Evolutionary conservation across 257 asterid species (phyloP), one percentile per base, ranked within the genome.

Genomic region (Solanum infundibuliforme): DNA sequence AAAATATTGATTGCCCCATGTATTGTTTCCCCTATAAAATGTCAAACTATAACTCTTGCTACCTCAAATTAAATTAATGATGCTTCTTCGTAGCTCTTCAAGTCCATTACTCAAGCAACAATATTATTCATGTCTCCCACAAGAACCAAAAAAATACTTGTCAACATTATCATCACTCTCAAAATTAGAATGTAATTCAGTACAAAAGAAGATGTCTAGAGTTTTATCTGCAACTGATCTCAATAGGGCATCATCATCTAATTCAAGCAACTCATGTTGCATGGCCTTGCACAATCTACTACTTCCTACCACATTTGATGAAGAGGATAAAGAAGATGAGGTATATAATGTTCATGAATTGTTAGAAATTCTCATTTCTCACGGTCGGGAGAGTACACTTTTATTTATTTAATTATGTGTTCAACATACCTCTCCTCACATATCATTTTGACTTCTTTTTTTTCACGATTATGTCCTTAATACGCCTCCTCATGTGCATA

Each of bases 1-100:
- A 38, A 75, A 38, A 36, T 75, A 36, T 75, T 36, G 25, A 4
- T 74, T 10, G 8, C 8, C 58, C n/a, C 12, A 83, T 29, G 13
- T 1, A 83, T 31, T 38, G 6, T 32, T 48, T 34, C 34, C 7
- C 35, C 87, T 82, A 87, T 83, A 68, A 83, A 83, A 87, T 16
- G 34, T 39, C 23, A 66, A 69, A 81, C 60, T 6, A 72, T 32
- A 20, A 21, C 46, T 65, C 79, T 41, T 41, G 11, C 55, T 25
- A 23, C 20, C 81, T 62, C 16, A 21, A 52, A 31, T 36, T 25
- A 79, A 34, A 68, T 43, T 46, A 62, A 12, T n/a, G 4, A 65
- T 93, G 95, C 90, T 93, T 36, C 89, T 94, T 12, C 91, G 94
- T 21, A 89, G 92, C 89, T 86, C 91, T 52, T 91, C 94, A 83